Evolutionary conservation across 768 basidiomycete genomes (phyloP), one percentile per base, ranked within the genome.

Genomic region (Trametes sanguinea): DNA sequence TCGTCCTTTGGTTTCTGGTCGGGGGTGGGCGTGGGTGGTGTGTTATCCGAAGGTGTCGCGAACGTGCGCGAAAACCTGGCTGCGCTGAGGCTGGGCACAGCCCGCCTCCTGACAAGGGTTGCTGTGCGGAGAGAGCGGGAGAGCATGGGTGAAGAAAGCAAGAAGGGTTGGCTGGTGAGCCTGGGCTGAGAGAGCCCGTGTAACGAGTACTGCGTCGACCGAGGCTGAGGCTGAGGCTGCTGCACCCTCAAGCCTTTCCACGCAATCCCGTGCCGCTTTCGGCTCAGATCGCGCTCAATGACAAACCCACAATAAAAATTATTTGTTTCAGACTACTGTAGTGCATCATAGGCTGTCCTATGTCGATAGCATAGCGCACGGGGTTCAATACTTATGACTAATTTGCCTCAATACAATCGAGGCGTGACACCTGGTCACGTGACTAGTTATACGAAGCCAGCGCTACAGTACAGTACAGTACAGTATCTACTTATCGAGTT

Each of bases 81-180:
- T 46, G 63, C 44, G 45, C 65, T 54, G 51, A 71, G 58, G 58
- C 78, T 62, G 37, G 78, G 68, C 51, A 76, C 66, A 63, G 78
- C 71, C 33, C 78, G 80, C 54, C 71, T 72, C 61, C 79, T 77
- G 54, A 80, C 73, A 65, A 81, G 76, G 57, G 78, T 76, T 3
- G 77, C 77, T 57, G 82, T 81, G 72, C 85, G 84, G 54, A 64
- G 44, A 32, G 86, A 82, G 65, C 86, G 86, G 64, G 83, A 81
- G 65, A 90, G 81, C 88, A 90, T 89, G 69, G 70, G 66, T 60
- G 63, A 61, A 66, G 54, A 65, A 69, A 70, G 70, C 40, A 60
- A 40, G 40, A 54, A 45, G 63, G 55, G 60, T 22, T 22, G 22
- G 22, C 22, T 22, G 22, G 22, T 22, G 22, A 22, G 22, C 22